Evolutionary conservation across 73 alveolate genomes (phyloP).

Genomic region (Paramecium caudatum): DNA sequence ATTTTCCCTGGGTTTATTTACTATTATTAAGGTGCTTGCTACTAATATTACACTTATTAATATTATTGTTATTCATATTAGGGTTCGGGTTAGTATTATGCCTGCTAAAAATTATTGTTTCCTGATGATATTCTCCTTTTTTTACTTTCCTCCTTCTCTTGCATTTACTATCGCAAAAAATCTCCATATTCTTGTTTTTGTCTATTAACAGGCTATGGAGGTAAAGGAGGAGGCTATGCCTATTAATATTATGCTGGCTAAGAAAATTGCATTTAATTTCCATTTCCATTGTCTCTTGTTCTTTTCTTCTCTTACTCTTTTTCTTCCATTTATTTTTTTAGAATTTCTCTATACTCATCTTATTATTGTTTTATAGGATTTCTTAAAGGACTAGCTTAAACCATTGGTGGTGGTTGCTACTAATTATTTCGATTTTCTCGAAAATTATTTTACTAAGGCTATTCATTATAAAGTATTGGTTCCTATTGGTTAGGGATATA

Average conservation of each 20-base stretch:
- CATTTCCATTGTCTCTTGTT: background rate
- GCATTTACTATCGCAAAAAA: slow-evolving; percentile 43
- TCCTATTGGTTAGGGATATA: slow-evolving; percentile 10
- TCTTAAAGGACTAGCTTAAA: background rate
- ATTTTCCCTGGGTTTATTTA: background rate
- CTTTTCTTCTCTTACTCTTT: slow-evolving; percentile 38
- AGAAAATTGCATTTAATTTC: background rate
- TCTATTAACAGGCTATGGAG: background rate
- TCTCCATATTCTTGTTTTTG: slow-evolving; percentile 55
- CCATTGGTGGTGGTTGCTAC: background rate
- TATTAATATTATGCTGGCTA: background rate
- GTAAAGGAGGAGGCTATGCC: slow-evolving; percentile 16
- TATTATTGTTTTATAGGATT: slow-evolving; percentile 32
- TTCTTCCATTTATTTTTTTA: slow-evolving; percentile 60
- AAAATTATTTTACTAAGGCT: slow-evolving; percentile 5
- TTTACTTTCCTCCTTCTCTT: slow-evolving; percentile 44
- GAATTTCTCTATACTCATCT: slow-evolving; percentile 11
- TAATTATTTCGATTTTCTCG: background rate
- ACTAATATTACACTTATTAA: background rate
- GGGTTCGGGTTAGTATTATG: background rate
- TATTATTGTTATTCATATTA: background rate
- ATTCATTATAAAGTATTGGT: slow-evolving; percentile 9
- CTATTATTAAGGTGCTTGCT: slow-evolving; percentile 9
- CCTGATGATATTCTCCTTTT: slow-evolving; percentile 42
- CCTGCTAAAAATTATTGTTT: background rate